Evolutionary conservation across 2,329 filamentous ascomycete species (phyloP).

Genomic region (Aspergillus candidus): DNA sequence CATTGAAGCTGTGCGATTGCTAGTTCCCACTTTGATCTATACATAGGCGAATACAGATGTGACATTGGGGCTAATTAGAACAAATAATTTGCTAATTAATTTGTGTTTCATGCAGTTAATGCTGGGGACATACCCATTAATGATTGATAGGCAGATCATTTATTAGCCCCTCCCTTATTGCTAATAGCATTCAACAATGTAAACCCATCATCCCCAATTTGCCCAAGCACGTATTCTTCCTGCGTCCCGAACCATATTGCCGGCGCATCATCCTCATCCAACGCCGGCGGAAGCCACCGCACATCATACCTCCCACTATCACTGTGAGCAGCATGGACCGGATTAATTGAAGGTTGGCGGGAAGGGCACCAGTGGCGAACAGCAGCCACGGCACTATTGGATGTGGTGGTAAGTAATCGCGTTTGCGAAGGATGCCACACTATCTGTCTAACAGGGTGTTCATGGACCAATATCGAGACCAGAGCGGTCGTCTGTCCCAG

Average conservation of each 20-base stretch:
- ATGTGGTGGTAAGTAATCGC: slow-evolving; percentile 35
- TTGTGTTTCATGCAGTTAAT: no score
- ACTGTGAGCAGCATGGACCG: slow-evolving; percentile 25
- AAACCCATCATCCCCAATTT: slow-evolving; percentile 25
- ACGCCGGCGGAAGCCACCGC: slow-evolving; percentile 21
- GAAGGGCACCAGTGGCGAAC: slow-evolving; percentile 31
- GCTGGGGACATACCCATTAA: no score
- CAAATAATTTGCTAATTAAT: no score
- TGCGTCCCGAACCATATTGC: slow-evolving; percentile 32
- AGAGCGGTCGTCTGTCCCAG: slow-evolving; percentile 24
- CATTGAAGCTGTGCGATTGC: no score
- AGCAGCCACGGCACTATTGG: slow-evolving; percentile 26
- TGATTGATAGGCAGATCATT: no score
- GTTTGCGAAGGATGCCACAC: slow-evolving; percentile 34
- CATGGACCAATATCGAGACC: slow-evolving; percentile 37
- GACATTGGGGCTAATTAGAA: no score
- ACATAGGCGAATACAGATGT: no score
- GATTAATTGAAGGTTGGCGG: slow-evolving; percentile 24
- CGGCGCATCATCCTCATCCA: slow-evolving; percentile 15
- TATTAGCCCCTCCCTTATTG: slow-evolving; percentile 8
- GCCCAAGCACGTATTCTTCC: slow-evolving; percentile 31
- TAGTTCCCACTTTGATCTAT: no score
- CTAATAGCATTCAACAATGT: slow-evolving; percentile 24
- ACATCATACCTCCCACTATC: slow-evolving; percentile 33
- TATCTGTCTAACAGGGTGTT: slow-evolving; percentile 35